These are phyloP conservation scores for Ceratobasidium sp. DNA, from an alignment of 1,284 basidiomycete genomes.

Conservation along the genomic window DNA sequence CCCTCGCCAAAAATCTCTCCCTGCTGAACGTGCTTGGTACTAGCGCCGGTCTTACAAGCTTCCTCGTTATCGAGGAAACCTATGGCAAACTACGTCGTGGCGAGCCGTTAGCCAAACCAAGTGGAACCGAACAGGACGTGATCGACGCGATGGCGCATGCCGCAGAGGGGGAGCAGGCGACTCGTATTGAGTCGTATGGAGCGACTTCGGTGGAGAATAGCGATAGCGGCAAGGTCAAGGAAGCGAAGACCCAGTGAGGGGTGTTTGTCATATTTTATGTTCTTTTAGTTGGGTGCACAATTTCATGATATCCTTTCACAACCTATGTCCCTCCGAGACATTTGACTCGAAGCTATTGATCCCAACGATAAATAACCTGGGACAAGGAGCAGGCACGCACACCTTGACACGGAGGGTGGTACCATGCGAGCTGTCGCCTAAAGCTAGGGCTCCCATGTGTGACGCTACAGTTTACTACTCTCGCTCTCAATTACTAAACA, in stretches of 20 bases:
- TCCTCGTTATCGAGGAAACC: slow-evolving; percentile 37
- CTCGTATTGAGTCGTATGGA: neutral
- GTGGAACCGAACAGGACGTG: neutral
- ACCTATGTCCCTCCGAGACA: too few species aligned
- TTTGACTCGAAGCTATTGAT: neutral
- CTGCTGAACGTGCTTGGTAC: slow-evolving; percentile 48
- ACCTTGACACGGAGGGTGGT: slow-evolving; percentile 65
- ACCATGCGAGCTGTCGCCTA: slow-evolving; percentile 57
- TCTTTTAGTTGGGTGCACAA: too few species aligned
- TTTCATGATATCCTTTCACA: too few species aligned
- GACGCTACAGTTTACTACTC: neutral
- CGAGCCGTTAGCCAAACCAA: slow-evolving; percentile 34
- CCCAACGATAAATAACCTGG: slow-evolving; percentile 69
- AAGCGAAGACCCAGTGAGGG: slow-evolving; percentile 2
- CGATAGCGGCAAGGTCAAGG: neutral
- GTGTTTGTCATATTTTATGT: too few species aligned
- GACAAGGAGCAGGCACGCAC: slow-evolving; percentile 68
- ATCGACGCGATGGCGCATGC: neutral
- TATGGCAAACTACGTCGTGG: slow-evolving; percentile 44
- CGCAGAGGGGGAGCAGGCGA: too few species aligned
- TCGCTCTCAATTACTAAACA: too few species aligned
- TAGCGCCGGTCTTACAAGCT: slow-evolving; percentile 5
- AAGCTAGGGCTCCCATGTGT: slow-evolving; percentile 69
- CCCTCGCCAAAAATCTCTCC: slow-evolving; percentile 48
- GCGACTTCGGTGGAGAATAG: neutral